These are phyloP conservation scores for Cryptococcus sp. DNA, from an alignment of 1,284 basidiomycete species.

Conservation along the genomic window DNA sequence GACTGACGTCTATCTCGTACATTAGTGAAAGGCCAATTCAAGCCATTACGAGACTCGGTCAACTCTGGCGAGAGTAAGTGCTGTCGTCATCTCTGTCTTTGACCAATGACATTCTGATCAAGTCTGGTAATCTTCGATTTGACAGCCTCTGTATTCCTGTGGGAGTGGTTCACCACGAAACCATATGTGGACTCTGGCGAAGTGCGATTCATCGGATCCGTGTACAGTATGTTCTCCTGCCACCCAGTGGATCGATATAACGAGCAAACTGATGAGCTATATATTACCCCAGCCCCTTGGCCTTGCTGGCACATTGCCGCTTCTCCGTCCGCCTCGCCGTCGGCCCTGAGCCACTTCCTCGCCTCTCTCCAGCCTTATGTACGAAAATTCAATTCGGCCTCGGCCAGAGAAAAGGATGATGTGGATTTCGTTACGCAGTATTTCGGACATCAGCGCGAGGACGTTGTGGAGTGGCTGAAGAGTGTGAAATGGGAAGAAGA, in stretches of 20 bases:
- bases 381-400: slow-evolving; percentile 65
- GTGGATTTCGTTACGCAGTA: slow-evolving; percentile 72
- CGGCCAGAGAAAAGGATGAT: slow-evolving; percentile 62
- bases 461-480: slow-evolving; percentile 71
- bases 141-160: slow-evolving; percentile 56
- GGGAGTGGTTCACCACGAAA: slow-evolving; percentile 99
- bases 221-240: slow-evolving; percentile 43
- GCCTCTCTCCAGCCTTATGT: slow-evolving; percentile 66
- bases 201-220: slow-evolving; percentile 65
- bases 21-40: slow-evolving; percentile 84
- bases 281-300: slow-evolving; percentile 75
- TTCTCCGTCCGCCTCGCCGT: slow-evolving; percentile 62
- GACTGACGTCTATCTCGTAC: slow-evolving; percentile 2
- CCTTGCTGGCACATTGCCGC: slow-evolving; percentile 93
- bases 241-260: background rate
- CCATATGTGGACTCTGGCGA: slow-evolving; percentile 81
- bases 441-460: slow-evolving; percentile 72
- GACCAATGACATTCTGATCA: background rate
- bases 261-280: background rate
- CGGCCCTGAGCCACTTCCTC: slow-evolving; percentile 64
- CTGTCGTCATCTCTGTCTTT: too few species aligned
- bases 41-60: slow-evolving; percentile 83
- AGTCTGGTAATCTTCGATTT: background rate
- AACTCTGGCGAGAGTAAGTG: slow-evolving; percentile 66
- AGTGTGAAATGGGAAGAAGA: slow-evolving; percentile 73